Base-by-base conservation (phyloP, 805 yeast species). In the Pichia phayaonensis region DNA sequence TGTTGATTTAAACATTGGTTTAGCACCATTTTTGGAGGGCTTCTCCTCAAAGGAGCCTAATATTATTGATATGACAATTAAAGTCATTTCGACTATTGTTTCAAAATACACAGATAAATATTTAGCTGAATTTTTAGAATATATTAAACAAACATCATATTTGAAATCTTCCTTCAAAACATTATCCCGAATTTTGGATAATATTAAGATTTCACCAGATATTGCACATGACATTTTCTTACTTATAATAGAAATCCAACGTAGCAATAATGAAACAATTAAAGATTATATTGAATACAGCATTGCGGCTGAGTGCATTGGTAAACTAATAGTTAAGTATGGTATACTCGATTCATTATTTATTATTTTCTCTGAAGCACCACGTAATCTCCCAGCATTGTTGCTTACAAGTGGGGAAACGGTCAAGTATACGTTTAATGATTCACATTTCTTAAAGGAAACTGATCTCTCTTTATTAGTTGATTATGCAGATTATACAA, bases 71-170 rank as follows among this genome's bases (percentile, higher is more conserved):
- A 76, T 77, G 22, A 73, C 84, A 1, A 76, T 84, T 1, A 72
- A 74, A 45, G 71, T 83, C 0, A 60, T 81, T 27, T 84, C 86
- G 1, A 71, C 74, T 13, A 61, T 79, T 23, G 68, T 76, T 11
- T 65, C 74, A 3, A 65, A 65, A 38, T 68, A 77, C 53, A 58
- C 72, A 8, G 57, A 61, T 1, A 61, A 54, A 5, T 71, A 73
- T 49, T 58, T 79, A n/a, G 68, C 73, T 0, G 54, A 53, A 10
- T 54, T 80, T 45, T 56, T 81, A 36, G 44, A 54, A 0, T 57
- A 60, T 41, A 56, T 62, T 42, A 44, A 46, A 3, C 34, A 42
- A 13, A 44, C 49, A 12, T 10, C 41, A 5, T 42, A 38, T 40
- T 41, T 44, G 26, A 44, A 41, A 8, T 53, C 52, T 23, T 39